These are phyloP conservation scores for Stagonosporopsis tanaceti DNA, from an alignment of 2,329 filamentous ascomycete genomes.

Conservation along the genomic window DNA sequence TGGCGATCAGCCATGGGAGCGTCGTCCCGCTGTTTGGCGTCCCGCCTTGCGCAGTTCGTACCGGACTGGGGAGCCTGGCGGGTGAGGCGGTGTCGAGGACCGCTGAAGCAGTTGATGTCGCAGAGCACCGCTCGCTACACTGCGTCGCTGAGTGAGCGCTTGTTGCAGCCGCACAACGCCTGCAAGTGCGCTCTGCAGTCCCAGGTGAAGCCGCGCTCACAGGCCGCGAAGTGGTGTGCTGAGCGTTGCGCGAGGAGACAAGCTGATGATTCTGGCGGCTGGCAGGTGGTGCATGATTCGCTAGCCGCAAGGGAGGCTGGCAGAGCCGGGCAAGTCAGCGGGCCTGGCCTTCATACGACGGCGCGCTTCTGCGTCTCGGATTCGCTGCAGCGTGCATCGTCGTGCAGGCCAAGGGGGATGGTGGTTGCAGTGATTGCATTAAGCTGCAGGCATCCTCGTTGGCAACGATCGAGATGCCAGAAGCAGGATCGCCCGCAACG, in stretches of 20 bases:
- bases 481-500: conserved; percentile 19
- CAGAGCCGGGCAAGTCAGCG: conserved; percentile 28
- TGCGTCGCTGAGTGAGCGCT: conserved; percentile 25
- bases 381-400: conserved; percentile 25
- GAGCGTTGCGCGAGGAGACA: conserved; percentile 30
- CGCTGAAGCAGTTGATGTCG: conserved; percentile 20
- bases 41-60: conserved; percentile 17
- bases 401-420: conserved; percentile 18
- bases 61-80: conserved; percentile 23
- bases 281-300: conserved; percentile 24
- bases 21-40: conserved; percentile 23
- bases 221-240: conserved; percentile 19
- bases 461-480: conserved; percentile 30
- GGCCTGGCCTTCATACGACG: conserved; percentile 24
- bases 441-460: conserved; percentile 30
- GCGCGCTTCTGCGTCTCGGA: conserved; percentile 23
- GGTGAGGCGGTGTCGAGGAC: conserved; percentile 22
- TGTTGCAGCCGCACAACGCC: conserved; percentile 10
- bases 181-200: conserved; percentile 18
- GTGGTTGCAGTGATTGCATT: conserved; percentile 23
- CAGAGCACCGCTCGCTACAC: conserved; percentile 6
- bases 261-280: conserved; percentile 24
- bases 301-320: conserved; percentile 20
- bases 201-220: conserved; percentile 18
- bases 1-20: conserved; percentile 25